These are phyloP conservation scores for Lentinula guzmanii DNA, from an alignment of 768 basidiomycete genomes.

Conservation along the genomic window DNA sequence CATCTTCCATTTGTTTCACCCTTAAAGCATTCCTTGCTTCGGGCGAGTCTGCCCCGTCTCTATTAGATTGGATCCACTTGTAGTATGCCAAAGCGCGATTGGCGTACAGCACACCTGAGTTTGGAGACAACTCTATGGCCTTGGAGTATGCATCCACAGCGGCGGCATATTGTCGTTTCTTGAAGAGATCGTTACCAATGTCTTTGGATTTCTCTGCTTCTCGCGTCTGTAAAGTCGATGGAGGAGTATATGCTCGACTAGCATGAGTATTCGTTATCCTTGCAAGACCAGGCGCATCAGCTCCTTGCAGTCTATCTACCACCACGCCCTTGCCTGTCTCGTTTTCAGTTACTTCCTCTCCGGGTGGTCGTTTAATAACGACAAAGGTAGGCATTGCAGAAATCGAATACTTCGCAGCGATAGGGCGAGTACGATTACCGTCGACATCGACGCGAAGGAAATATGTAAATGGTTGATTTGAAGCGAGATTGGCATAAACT, in stretches of 20 bases:
- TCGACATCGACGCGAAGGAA: constrained; percentile 18
- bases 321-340: constrained; percentile 1
- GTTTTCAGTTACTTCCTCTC: background rate
- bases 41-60: background rate
- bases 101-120: constrained; percentile 5
- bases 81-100: constrained; percentile 5
- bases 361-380: constrained; percentile 10
- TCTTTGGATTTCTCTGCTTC: constrained; percentile 4
- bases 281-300: constrained; percentile 12
- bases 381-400: constrained; percentile 17
- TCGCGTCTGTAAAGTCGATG: constrained; percentile 4
- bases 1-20: constrained; percentile 2
- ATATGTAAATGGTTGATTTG: constrained; percentile 14
- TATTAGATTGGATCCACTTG: background rate
- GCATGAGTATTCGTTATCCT: constrained; percentile 12
- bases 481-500: constrained; percentile 11
- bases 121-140: constrained; percentile 1
- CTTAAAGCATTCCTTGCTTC: background rate
- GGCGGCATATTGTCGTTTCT: background rate
- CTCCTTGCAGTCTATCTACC: constrained; percentile 10
- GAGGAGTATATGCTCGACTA: constrained; percentile 7
- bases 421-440: constrained; percentile 9
- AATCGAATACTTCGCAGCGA: constrained; percentile 8
- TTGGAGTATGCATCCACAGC: constrained; percentile 5
- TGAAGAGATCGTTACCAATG: background rate